Base-by-base conservation (phyloP, 192 early-diverging fungal species). In the Jimgerdemannia flammicorona region DNA sequence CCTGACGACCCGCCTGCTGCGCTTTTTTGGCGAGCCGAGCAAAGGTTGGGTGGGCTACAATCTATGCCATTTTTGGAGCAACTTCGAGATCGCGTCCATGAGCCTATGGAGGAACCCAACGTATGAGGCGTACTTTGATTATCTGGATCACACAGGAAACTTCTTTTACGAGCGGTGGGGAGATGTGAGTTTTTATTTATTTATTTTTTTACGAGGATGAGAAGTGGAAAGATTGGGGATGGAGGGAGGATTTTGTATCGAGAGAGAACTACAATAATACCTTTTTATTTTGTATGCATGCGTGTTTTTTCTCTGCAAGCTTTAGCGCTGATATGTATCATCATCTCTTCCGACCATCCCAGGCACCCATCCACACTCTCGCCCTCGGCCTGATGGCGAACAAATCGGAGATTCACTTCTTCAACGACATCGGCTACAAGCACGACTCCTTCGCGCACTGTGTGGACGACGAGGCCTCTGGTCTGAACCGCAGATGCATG, bases 51-150 rank as follows among this genome's bases (percentile, higher is more conserved):
- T 86, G 64, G 77, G 74, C 72, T 92, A 92, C 80, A 91, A 93
- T 80, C 67, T 78, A 67, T 93, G 92, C 73, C 91, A 93, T 77
- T 93, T 92, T 68, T 93, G 92, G 92, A 87, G 85, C 74, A 94
- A 94, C 75, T 94, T 94, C 83, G 92, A 82, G 76, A 93, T 92
- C 64, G 91, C 84, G 17, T 80, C 83, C 41, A 64, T 93, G 70
- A 76, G 87, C 18, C 81, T 93, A 54, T 89, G 84, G 72, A 74
- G 87, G 66, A 83, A 78, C 74, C 75, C 78, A 40, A 78, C 79
- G 10, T 92, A 92, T 75, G 68, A 80, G 66, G 79, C 82, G 29
- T 93, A 83, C 72, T 93, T 92, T 64, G 67, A 89, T 3, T 77
- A 84, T 68, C 80, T 93, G 43, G 91, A 93, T 76, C 54, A 79